Percentiles rank a stretch among this genome's conserved stretches.
Evolutionary conservation across 2,329 filamentous ascomycete genomes (phyloP).

Genomic region (Alternaria triticina): DNA sequence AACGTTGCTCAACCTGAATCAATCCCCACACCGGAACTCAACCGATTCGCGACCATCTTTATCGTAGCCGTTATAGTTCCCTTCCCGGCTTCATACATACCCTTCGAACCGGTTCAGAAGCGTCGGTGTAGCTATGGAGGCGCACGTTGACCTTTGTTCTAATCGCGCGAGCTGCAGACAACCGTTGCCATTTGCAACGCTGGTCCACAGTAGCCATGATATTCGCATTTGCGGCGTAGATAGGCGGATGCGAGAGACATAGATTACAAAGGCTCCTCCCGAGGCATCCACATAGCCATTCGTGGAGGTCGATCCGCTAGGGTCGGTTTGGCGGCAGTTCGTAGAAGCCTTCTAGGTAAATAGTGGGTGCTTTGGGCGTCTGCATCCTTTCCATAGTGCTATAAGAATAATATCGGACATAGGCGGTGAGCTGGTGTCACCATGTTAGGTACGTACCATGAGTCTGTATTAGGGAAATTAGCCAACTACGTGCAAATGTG

Average conservation of each 20-base stretch:
- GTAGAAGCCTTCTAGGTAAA: slow-evolving; percentile 11
- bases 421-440: slow-evolving; percentile 36
- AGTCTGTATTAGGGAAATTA: slow-evolving; percentile 9
- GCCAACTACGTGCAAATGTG: slow-evolving; percentile 9
- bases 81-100: background rate
- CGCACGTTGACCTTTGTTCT: slow-evolving; percentile 6
- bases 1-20: slow-evolving; percentile 26
- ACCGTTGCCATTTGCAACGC: slow-evolving; percentile 21
- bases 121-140: slow-evolving; percentile 3
- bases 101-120: background rate
- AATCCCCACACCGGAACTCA: slow-evolving; percentile 20
- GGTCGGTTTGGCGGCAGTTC: slow-evolving; percentile 7
- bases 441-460: slow-evolving; percentile 23
- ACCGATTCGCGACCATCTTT: slow-evolving; percentile 29
- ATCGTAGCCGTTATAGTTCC: background rate
- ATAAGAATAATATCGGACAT: slow-evolving; percentile 17
- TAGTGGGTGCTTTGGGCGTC: background rate
- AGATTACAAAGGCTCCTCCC: background rate
- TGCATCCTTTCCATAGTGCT: slow-evolving; percentile 1
- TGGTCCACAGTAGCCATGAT: slow-evolving; percentile 3
- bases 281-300: background rate
- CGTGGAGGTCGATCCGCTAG: background rate
- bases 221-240: background rate
- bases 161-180: slow-evolving; percentile 29
- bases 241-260: background rate